Evolutionary conservation across 2,329 filamentous ascomycete genomes (phyloP).

Genomic region (Plenodomus biglobosus): DNA sequence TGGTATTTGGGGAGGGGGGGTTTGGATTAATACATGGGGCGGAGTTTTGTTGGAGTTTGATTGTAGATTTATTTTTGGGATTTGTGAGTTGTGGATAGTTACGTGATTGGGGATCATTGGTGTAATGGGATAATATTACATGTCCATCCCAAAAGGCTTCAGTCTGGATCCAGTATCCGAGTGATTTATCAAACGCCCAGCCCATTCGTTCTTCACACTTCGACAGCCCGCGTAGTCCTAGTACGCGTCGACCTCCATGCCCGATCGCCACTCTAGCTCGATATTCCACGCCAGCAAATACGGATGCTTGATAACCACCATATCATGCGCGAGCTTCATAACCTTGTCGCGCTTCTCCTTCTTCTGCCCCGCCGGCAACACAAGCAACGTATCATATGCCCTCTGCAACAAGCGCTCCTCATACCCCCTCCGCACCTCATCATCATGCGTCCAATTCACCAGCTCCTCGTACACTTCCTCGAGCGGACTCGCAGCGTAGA

Average conservation of each 20-base stretch:
- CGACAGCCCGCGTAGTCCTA: not conserved
- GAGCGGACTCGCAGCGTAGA: conserved; percentile 74
- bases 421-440: conserved; percentile 77
- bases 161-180: too few relatives aligned
- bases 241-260: conserved; percentile 34
- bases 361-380: conserved; percentile 70
- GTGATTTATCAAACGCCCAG: too few relatives aligned
- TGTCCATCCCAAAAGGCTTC: too few relatives aligned
- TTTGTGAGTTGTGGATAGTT: too few relatives aligned
- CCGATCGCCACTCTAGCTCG: conserved; percentile 78
- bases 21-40: too few relatives aligned
- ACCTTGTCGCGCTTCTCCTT: conserved; percentile 70
- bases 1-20: too few relatives aligned
- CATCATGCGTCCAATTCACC: conserved; percentile 88
- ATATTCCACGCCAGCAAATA: conserved; percentile 90
- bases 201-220: too few relatives aligned
- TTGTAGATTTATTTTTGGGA: too few relatives aligned
- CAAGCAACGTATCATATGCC: conserved; percentile 74
- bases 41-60: not conserved
- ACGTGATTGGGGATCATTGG: too few relatives aligned
- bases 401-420: conserved; percentile 88
- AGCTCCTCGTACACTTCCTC: conserved; percentile 78
- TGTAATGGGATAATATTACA: too few relatives aligned
- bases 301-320: conserved; percentile 94
- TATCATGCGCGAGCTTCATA: conserved; percentile 76